A percentile compares a stretch with the other conserved stretches of the same genome.
phyloP scores from a whole-genome alignment of 2,329 filamentous ascomycete genomes.

The Didymella sp. region DNA sequence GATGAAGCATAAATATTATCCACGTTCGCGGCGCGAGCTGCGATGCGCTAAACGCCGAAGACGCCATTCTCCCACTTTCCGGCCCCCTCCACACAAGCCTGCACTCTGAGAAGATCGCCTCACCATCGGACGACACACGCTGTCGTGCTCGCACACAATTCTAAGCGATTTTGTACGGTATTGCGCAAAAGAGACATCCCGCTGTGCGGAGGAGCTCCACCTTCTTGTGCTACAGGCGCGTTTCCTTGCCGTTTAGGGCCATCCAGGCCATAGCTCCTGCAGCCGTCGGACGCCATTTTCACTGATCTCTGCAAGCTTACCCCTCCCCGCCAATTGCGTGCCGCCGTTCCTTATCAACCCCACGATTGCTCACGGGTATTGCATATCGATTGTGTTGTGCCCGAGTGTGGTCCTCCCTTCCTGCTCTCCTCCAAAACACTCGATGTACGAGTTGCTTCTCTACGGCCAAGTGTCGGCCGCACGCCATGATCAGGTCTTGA shows the following conservation, averaged over 20 bases:
- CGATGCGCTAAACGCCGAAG: slow-evolving; percentile 27
- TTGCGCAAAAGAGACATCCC: slow-evolving; percentile 16
- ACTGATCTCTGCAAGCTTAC: slow-evolving; percentile 25
- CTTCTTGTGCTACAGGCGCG: slow-evolving; percentile 15
- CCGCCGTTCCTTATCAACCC: slow-evolving; percentile 35
- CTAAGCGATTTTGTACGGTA: slow-evolving; percentile 23
- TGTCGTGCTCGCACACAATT: slow-evolving; percentile 18
- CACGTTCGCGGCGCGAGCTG: slow-evolving; percentile 21
- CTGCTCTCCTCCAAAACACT: slow-evolving; percentile 10
- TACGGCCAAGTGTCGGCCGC: slow-evolving; percentile 64
- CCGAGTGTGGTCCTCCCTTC: slow-evolving; percentile 25
- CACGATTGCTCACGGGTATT: slow-evolving; percentile 39
- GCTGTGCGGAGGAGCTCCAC: slow-evolving; percentile 26
- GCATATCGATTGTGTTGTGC: slow-evolving; percentile 32
- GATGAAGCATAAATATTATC: slow-evolving; percentile 36
- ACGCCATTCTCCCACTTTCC: slow-evolving; percentile 23
- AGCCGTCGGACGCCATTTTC: slow-evolving; percentile 21
- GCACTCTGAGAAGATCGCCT: slow-evolving; percentile 25
- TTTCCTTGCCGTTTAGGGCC: slow-evolving; percentile 21
- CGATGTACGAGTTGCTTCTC: slow-evolving; percentile 69
- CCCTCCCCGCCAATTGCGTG: slow-evolving; percentile 34
- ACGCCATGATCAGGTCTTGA: slow-evolving; percentile 66
- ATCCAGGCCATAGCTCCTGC: slow-evolving; percentile 33
- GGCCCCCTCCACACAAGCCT: slow-evolving; percentile 16
- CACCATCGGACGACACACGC: slow-evolving; percentile 33